These are phyloP conservation scores for Toxicodendron radicans DNA, from an alignment of 345 rosid genomes.

Conservation along the genomic window DNA sequence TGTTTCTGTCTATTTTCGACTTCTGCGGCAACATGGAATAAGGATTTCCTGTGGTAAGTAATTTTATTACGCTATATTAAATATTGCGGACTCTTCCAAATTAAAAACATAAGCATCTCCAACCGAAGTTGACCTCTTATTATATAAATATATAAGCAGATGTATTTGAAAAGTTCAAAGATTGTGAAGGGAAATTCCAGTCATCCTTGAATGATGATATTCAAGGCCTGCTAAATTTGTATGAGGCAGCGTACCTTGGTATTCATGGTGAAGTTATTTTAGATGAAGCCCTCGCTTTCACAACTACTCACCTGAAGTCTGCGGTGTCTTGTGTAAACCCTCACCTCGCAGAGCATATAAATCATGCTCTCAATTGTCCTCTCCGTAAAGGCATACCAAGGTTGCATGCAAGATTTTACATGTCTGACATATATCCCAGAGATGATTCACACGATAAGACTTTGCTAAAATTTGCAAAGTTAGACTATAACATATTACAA, in stretches of 20 bases:
- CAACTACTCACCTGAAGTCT: not conserved
- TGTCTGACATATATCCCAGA: no score
- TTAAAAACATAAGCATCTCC: no score
- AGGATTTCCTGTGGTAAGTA: no score
- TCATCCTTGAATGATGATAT: not conserved
- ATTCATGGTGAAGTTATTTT: not conserved
- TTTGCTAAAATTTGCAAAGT: constrained; percentile 21
- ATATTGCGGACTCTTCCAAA: no score
- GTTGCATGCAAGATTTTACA: no score
- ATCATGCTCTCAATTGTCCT: not conserved
- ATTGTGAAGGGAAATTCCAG: constrained; percentile 14
- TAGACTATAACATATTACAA: constrained; percentile 21
- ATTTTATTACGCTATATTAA: no score
- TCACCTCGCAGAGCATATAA: not conserved
- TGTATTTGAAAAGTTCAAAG: not conserved
- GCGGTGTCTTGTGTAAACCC: no score
- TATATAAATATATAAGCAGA: not conserved
- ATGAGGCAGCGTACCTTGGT: not conserved
- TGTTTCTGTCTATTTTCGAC: no score
- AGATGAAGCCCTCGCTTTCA: not conserved
- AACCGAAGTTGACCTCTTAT: no score
- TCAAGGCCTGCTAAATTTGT: constrained; percentile 13
- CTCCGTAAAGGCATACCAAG: not conserved
- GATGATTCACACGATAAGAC: no score
- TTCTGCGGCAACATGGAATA: no score